Evolutionary conservation across 192 early-diverging fungal species (phyloP), one percentile per base, ranked within the genome.

Genomic region (Lobulomyces angularis): DNA sequence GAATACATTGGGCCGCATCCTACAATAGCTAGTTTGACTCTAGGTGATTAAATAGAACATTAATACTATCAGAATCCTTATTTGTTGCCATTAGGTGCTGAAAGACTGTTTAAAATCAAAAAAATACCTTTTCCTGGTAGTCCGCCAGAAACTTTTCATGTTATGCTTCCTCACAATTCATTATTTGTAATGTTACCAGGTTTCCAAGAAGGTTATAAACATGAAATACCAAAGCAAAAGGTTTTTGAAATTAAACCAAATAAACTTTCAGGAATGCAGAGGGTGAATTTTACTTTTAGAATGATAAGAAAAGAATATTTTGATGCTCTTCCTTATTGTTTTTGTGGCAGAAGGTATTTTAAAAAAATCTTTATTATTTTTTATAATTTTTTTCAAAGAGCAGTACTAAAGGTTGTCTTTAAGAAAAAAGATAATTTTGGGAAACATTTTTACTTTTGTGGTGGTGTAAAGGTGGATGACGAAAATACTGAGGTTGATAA

Each of bases 161-260:
- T 71, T 27, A 30, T 58, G 19, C 51, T 71, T 18, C 57, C 59
- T 8, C 69, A 71, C 46, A 61, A 63, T 27, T 61, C 50, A 11
- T 53, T 71, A 8, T 37, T 67, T 16, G 56, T 71, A 41, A 71
- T 71, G 69, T 60, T 65, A 45, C 64, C 69, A 5, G 64, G 64
- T 3, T 47, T 51, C 39, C 60, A 64, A 37, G 66, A 69, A 50
- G 41, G 53, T 27, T 69, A 65, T 49, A 56, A 57, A 14, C 69
- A 71, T 48, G 43, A 38, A 19, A 40, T 71, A 17, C 65, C 61
- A 17, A 50, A 50, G 52, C 26, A 33, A 19, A 43, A 42, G 8
- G 39, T 35, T 11, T 41, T 28, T 5, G 22, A 37, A 11, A 28
- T 62, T 19, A n/a, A 32, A 14, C 41, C 37, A 32, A 64, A 71